A percentile compares a stretch with the other conserved stretches of the same genome.
These are phyloP conservation scores for Aspergillus udagawae DNA, from an alignment of 2,329 filamentous ascomycete genomes.

Conservation along the genomic window DNA sequence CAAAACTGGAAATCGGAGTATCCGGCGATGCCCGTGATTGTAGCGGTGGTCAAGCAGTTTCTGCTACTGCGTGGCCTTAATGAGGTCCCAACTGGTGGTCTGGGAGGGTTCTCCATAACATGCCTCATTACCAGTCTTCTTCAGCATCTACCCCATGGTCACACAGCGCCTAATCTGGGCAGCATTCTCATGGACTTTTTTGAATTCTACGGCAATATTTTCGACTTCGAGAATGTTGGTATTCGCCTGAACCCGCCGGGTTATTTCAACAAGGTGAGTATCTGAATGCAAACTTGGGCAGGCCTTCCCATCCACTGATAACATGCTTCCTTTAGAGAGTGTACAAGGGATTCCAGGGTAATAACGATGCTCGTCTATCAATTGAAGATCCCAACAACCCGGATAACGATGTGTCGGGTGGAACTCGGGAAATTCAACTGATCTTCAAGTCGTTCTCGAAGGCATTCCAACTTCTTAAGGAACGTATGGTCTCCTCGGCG, in stretches of 20 bases:
- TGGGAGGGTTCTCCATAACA: slow-evolving; percentile 91
- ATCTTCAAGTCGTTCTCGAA: slow-evolving; percentile 68
- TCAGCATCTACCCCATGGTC: slow-evolving; percentile 70
- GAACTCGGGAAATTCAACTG: slow-evolving; percentile 65
- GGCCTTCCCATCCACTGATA: not conserved
- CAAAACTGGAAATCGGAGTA: slow-evolving; percentile 71
- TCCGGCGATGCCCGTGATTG: slow-evolving; percentile 80
- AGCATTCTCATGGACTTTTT: slow-evolving; percentile 83
- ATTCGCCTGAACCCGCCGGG: slow-evolving; percentile 73
- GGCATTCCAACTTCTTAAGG: slow-evolving; percentile 56
- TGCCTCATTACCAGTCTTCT: slow-evolving; percentile 89
- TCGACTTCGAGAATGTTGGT: slow-evolving; percentile 65
- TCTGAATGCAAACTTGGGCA: not conserved
- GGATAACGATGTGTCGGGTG: slow-evolving; percentile 84
- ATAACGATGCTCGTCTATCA: slow-evolving; percentile 65
- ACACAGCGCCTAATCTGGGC: slow-evolving; percentile 67
- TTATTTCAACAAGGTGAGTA: slow-evolving; percentile 68
- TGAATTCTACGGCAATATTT: slow-evolving; percentile 79
- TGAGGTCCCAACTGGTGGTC: slow-evolving; percentile 83
- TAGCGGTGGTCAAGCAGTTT: slow-evolving; percentile 88
- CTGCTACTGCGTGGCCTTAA: slow-evolving; percentile 84
- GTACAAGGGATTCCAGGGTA: slow-evolving; percentile 49
- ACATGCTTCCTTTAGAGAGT: slow-evolving; percentile 15
- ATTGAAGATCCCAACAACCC: slow-evolving; percentile 89
- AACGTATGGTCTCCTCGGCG: slow-evolving; percentile 49